These are phyloP conservation scores for Pleurotus tuber-regium DNA, from an alignment of 768 basidiomycete species.

Conservation along the genomic window DNA sequence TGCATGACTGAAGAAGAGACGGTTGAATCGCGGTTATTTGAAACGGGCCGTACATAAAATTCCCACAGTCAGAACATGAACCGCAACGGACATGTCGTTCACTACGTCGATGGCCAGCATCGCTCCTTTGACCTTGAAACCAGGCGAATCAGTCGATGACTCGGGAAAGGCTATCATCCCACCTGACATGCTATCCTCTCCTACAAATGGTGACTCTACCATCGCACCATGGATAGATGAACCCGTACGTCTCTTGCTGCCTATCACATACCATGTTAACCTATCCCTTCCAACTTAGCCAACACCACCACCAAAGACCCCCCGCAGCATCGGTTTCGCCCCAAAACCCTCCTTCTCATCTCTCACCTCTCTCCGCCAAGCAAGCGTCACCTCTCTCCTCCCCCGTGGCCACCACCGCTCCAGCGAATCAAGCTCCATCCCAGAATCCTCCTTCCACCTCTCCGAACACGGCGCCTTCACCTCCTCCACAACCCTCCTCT, in stretches of 20 bases:
- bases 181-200: conserved; percentile 8
- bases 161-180: conserved; percentile 7
- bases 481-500: conserved; percentile 21
- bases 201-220: conserved; percentile 2
- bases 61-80: neutral
- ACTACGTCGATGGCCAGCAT: neutral
- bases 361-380: conserved; percentile 31
- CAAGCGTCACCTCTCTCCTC: conserved; percentile 27
- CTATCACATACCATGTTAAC: neutral
- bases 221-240: conserved; percentile 12
- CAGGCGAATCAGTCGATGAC: conserved; percentile 7
- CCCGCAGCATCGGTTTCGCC: conserved; percentile 35
- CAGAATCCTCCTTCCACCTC: conserved; percentile 24
- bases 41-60: neutral
- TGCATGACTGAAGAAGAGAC: too few species aligned
- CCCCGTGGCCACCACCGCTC: conserved; percentile 30
- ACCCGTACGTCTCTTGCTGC: conserved; percentile 12
- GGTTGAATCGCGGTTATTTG: too few species aligned
- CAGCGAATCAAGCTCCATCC: conserved; percentile 33
- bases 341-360: conserved; percentile 41
- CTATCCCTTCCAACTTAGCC: conserved; percentile 35
- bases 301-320: conserved; percentile 35
- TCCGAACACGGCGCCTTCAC: conserved; percentile 25
- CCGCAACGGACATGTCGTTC: neutral
- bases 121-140: neutral